Conservation (phyloP, 129 eudicot genomes). For the Mikania micrantha region DNA sequence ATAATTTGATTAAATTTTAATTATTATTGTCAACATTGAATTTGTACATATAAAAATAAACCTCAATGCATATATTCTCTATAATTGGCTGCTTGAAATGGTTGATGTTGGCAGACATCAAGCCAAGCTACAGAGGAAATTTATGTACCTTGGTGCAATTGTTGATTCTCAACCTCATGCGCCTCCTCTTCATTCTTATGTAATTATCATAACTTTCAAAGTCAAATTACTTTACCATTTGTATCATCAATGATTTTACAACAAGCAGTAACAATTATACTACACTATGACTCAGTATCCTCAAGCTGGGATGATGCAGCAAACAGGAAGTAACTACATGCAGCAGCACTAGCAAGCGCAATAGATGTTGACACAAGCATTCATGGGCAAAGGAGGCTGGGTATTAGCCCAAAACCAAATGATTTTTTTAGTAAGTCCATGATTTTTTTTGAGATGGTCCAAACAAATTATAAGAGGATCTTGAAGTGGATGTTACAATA, state of each 20-base stretch:
- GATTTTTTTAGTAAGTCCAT: no score
- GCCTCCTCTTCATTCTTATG: constrained; percentile 91
- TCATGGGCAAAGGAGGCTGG: no score
- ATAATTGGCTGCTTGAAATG: not conserved
- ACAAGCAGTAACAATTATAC: not conserved
- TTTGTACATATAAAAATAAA: no score
- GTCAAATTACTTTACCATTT: not conserved
- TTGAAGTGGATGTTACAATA: no score
- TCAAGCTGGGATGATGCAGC: constrained; percentile 59
- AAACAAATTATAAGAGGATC: no score
- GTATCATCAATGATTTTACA: not conserved
- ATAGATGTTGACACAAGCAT: constrained; percentile 56
- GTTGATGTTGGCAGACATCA: constrained; percentile 53
- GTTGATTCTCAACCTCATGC: constrained; percentile 98
- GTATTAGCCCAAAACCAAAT: no score
- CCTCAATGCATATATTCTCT: no score
- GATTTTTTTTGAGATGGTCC: no score
- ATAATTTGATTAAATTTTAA: no score
- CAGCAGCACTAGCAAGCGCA: constrained; percentile 82
- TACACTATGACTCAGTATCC: constrained; percentile 34
- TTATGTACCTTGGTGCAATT: constrained; percentile 98
- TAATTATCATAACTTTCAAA: not conserved
- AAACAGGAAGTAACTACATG: constrained; percentile 65
- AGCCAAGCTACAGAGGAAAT: constrained; percentile 90
- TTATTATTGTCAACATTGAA: no score